These are phyloP conservation scores for Brassica nigra DNA, from an alignment of 345 rosid genomes.

Conservation along the genomic window DNA sequence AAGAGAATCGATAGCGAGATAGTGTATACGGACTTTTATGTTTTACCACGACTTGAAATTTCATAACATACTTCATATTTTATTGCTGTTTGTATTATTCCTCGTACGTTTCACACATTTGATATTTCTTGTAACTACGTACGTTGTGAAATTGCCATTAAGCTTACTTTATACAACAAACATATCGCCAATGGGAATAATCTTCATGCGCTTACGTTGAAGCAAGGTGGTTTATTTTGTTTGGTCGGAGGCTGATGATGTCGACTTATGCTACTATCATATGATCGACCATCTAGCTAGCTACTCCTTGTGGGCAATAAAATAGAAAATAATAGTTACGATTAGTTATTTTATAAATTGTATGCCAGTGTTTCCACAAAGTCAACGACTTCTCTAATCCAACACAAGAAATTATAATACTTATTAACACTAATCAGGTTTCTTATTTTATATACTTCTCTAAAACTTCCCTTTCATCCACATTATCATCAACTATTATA, in stretches of 20 bases:
- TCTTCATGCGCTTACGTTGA: constrained; percentile 28
- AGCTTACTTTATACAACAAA: constrained; percentile 3
- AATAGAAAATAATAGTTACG: neutral
- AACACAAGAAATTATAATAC: constrained; percentile 25
- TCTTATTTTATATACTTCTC: constrained; percentile 28
- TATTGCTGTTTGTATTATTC: neutral
- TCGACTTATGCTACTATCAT: constrained; percentile 21
- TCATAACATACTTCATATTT: neutral
- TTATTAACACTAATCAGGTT: constrained; percentile 20
- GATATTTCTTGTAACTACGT: neutral
- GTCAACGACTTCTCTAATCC: constrained; percentile 45
- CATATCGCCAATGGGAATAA: constrained; percentile 2
- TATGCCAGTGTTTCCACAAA: constrained; percentile 17
- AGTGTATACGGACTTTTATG: neutral
- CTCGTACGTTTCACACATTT: neutral
- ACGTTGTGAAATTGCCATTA: neutral
- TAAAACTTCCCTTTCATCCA: constrained; percentile 26
- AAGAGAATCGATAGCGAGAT: neutral
- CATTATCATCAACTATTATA: constrained; percentile 27
- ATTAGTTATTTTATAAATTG: neutral
- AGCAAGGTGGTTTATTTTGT: constrained; percentile 20
- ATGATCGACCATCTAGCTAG: constrained; percentile 11
- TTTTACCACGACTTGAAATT: neutral
- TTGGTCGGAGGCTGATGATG: constrained; percentile 32
- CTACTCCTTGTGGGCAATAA: constrained; percentile 28